These are phyloP conservation scores for Magnolia changhungtana DNA, from an alignment of 164 flowering plant species.

Conservation along the genomic window DNA sequence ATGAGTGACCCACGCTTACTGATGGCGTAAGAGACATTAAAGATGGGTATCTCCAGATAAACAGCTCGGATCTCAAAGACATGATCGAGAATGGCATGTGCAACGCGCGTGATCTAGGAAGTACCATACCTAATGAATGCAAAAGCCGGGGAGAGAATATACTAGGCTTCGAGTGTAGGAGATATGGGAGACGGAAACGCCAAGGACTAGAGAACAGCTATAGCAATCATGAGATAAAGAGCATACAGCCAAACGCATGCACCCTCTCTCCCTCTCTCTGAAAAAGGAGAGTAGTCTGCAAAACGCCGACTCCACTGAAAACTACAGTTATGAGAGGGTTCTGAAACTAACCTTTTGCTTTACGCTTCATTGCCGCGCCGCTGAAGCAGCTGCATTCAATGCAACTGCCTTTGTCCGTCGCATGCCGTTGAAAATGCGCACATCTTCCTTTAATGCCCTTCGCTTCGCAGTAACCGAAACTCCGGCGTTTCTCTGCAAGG, in stretches of 20 bases:
- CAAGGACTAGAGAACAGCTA: background rate
- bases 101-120: background rate
- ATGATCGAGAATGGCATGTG: conserved; percentile 4
- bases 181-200: background rate
- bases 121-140: background rate
- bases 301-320: conserved; percentile 10
- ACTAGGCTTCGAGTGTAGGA: background rate
- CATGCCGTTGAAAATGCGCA: background rate
- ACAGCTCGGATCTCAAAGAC: background rate
- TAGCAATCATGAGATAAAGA: background rate
- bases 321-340: conserved; percentile 3
- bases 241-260: background rate
- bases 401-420: background rate
- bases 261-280: background rate
- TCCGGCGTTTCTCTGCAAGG: background rate
- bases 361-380: conserved; percentile 13
- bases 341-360: conserved; percentile 17
- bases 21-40: background rate
- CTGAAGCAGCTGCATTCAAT: background rate
- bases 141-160: background rate
- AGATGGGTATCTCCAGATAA: background rate
- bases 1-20: too few species aligned
- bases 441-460: background rate
- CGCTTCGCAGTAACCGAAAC: background rate
- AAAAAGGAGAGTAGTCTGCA: background rate